A percentile compares a stretch with the other conserved stretches of the same genome.
Conservation (phyloP, 78 protist species). For the Dictyostelium intermedium region DNA sequence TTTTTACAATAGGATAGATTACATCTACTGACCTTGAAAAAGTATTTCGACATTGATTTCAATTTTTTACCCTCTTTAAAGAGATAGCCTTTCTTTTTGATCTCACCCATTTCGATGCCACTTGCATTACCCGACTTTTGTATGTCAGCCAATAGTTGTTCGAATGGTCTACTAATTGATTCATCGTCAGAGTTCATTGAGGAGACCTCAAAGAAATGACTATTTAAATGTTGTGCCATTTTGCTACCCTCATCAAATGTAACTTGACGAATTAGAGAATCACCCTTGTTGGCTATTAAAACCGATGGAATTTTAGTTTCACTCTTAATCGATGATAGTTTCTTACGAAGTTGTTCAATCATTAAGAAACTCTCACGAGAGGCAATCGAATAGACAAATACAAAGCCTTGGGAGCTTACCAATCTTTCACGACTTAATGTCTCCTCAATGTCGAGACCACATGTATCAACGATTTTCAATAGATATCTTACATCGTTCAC, state of each 20-base stretch:
- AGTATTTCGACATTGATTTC: conserved; percentile 60
- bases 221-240: conserved; percentile 39
- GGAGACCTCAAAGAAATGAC: conserved; percentile 62
- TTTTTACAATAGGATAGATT: conserved; percentile 41
- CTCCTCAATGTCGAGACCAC: conserved; percentile 39
- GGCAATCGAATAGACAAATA: conserved; percentile 31
- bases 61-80: conserved; percentile 62
- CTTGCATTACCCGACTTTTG: not conserved
- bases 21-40: conserved; percentile 13
- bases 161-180: not conserved
- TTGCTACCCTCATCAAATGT: conserved; percentile 41
- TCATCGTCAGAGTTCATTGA: conserved; percentile 20
- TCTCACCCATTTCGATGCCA: conserved; percentile 26
- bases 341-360: conserved; percentile 22
- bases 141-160: conserved; percentile 7
- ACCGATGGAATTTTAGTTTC: conserved; percentile 20
- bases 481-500: conserved; percentile 38
- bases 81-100: conserved; percentile 65
- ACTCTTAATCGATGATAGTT: not conserved
- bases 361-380: not conserved
- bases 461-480: conserved; percentile 26
- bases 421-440: conserved; percentile 17
- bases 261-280: conserved; percentile 51
- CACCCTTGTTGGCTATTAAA: conserved; percentile 41
- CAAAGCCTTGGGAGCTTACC: not conserved